Evolutionary conservation across 116 monocot genomes (phyloP), one percentile per base, ranked within the genome.

Genomic region (Trichopus zeylanicus): DNA sequence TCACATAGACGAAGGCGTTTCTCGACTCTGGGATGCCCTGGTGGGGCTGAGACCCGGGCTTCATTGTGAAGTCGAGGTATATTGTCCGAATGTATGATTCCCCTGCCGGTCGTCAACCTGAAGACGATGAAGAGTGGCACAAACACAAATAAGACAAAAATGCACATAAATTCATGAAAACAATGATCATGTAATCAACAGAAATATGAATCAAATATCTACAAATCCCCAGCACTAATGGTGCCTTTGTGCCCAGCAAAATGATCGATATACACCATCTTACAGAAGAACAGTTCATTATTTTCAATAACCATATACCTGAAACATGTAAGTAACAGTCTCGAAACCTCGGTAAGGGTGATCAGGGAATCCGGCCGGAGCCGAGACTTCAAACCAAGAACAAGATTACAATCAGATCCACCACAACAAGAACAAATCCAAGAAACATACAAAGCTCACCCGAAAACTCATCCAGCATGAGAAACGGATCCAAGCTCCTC

Each of bases 321-420:
- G 52, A 8, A 91, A 51, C 91, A 91, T 91, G 69, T 91, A 91
- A 12, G 91, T 86, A 7, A 82, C 86, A 42, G 91, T 83, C 70
- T 91, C 91, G 59, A 91, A 91, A 73, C 86, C 95, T 95, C 95
- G 72, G 57, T 95, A 90, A 51, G 95, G 95, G 66, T 95, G 95
- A 71, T 95, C 95, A 19, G 95, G 95, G 62, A 95, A 95, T 60
- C 95, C 95, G 27, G 83, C 89, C 1, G 89, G 86, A 48, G 71
- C 33, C 32, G 90, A 81, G 53, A 86, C 86, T n/a, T n/a, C n/a
- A n/a, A n/a, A n/a, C n/a, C n/a, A n/a, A 46, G 9, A 18, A 20
- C 21, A 51, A 51, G 58, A 42, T 7, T 5, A 65, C 39, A 35
- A 60, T 29, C 26, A 6, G n/a, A 26, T 26, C 2, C 32, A 55